phyloP scores from a whole-genome alignment of 2,329 filamentous ascomycete genomes.

The Sclerotinia spermophila region DNA sequence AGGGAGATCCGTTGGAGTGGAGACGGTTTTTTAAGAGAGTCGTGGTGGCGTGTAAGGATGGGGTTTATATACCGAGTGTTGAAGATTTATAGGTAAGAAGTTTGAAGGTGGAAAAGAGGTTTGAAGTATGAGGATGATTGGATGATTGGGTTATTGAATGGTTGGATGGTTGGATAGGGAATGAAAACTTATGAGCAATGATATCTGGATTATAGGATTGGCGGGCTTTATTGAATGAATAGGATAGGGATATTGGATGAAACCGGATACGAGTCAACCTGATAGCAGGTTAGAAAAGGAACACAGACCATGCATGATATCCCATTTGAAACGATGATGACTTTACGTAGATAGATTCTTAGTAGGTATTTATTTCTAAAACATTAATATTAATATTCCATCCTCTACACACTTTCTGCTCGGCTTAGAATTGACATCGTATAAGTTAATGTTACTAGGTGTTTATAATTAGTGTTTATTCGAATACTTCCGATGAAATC shows the following conservation, averaged over 20 bases:
- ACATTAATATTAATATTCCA: neutral
- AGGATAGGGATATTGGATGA: neutral
- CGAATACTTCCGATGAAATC: too few relatives aligned
- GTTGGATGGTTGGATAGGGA: neutral
- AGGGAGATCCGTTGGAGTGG: slow-evolving; percentile 96
- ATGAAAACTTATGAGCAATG: neutral
- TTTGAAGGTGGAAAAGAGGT: neutral
- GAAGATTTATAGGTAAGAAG: neutral
- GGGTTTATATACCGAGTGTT: slow-evolving; percentile 60
- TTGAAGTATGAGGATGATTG: neutral
- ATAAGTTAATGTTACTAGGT: neutral
- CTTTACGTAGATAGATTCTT: neutral
- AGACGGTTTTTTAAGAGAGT: slow-evolving; percentile 94
- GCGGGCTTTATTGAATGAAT: neutral
- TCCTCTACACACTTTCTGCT: neutral
- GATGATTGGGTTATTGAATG: neutral
- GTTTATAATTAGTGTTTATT: too few relatives aligned
- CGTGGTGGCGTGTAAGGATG: slow-evolving; percentile 82
- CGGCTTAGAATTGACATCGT: neutral
- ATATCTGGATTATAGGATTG: neutral
- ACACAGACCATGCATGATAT: neutral
- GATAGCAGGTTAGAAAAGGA: neutral
- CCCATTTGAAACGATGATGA: neutral
- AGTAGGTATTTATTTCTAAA: neutral
- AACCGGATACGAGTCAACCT: neutral